A percentile compares a stretch with the other conserved stretches of the same genome.
Conservation (phyloP, 495 filamentous ascomycete genomes). For the Aspergillus panamensis region DNA sequence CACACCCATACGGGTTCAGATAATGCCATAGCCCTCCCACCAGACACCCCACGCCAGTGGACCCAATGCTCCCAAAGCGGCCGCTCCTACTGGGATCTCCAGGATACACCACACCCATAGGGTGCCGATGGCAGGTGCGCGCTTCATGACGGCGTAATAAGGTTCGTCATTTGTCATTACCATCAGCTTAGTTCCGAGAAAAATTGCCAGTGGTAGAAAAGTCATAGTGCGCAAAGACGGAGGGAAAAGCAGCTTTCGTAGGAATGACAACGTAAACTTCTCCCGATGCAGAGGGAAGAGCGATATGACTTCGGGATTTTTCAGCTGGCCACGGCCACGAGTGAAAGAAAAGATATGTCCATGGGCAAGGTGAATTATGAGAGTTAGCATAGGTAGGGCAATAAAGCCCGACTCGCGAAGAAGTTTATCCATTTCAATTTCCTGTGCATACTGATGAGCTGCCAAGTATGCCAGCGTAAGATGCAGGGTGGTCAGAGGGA, state of each 20-base stretch:
- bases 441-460: conserved; percentile 80
- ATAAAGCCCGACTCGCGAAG: conserved; percentile 38
- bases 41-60: conserved; percentile 59
- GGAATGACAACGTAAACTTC: conserved; percentile 31
- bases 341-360: conserved; percentile 41
- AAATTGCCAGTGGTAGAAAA: conserved; percentile 52
- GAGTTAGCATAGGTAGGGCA: conserved; percentile 42
- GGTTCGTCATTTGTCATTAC: conserved; percentile 71
- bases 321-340: neutral
- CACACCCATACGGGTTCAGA: conserved; percentile 20
- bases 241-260: conserved; percentile 36
- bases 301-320: conserved; percentile 18
- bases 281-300: conserved; percentile 31
- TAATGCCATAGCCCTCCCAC: conserved; percentile 64
- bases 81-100: conserved; percentile 72
- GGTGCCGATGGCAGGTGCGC: conserved; percentile 80
- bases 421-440: conserved; percentile 58
- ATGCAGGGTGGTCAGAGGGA: conserved; percentile 75
- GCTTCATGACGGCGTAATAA: conserved; percentile 90
- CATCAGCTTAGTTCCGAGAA: conserved; percentile 74
- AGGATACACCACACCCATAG: conserved; percentile 93
- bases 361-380: conserved; percentile 45
- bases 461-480: conserved; percentile 88
- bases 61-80: conserved; percentile 53
- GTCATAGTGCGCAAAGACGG: conserved; percentile 32